Percentiles rank a stretch among this genome's conserved stretches.
These are phyloP conservation scores for Talaromyces sp. DNA, from an alignment of 2,329 filamentous ascomycete genomes.

Conservation along the genomic window DNA sequence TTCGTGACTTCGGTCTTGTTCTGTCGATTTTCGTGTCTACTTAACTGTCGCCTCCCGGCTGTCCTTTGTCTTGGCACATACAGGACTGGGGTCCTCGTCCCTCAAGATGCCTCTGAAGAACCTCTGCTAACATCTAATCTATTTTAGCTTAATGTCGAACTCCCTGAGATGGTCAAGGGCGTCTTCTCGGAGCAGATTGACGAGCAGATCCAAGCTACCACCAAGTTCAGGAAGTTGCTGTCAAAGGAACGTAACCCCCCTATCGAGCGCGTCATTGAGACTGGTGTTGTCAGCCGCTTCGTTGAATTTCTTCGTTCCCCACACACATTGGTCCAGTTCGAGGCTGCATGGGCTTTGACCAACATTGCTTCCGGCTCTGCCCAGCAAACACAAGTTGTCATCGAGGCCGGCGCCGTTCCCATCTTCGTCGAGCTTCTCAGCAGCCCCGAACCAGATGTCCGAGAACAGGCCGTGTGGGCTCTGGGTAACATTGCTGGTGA, in stretches of 20 bases:
- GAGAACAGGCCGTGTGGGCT: conserved; percentile 98
- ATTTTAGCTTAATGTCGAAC: conserved; percentile 85
- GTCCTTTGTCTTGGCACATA: neutral
- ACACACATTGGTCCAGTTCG: conserved; percentile 96
- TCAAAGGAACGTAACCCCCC: conserved; percentile 99
- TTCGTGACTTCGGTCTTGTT: neutral
- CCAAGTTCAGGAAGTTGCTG: conserved; percentile 95
- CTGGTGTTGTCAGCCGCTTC: conserved; percentile 92
- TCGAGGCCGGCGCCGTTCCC: conserved; percentile 94
- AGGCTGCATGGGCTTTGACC: conserved; percentile 97
- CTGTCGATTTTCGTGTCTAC: neutral
- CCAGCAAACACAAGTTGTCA: conserved; percentile 96
- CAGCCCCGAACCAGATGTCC: conserved; percentile 94
- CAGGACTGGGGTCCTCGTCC: neutral
- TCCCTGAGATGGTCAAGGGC: conserved; percentile 94
- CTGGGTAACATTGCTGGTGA: conserved; percentile 98
- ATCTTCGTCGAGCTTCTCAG: conserved; percentile 96
- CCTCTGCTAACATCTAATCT: conserved; percentile 1
- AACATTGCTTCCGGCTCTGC: conserved; percentile 98
- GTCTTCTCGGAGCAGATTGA: conserved; percentile 99
- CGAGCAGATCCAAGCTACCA: conserved; percentile 92
- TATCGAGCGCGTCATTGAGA: conserved; percentile 99
- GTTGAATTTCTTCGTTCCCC: conserved; percentile 97
- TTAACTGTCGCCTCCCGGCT: neutral
- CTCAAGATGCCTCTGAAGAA: neutral